A percentile compares a stretch with the other conserved stretches of the same genome.
Evolutionary conservation across 352 stramenopile genomes (phyloP).

Genomic region (Phytopythium aichiense): DNA sequence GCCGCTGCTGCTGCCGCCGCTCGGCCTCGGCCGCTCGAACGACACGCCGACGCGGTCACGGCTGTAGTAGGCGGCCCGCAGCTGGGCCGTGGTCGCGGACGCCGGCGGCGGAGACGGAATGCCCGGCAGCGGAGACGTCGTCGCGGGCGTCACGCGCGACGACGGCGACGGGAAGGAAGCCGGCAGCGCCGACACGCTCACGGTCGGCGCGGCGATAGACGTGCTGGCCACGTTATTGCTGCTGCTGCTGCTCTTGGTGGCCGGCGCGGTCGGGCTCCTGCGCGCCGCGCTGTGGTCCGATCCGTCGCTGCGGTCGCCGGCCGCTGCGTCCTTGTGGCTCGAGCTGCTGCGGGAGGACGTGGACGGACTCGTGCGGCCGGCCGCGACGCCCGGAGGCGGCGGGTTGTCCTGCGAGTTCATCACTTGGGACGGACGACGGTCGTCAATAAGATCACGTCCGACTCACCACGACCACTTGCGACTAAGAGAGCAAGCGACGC

Average conservation of each 20-base stretch:
- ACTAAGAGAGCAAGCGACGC: neutral
- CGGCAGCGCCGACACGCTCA: slow-evolving; percentile 3
- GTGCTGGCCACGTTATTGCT: neutral
- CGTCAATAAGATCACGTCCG: neutral
- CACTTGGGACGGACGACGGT: neutral
- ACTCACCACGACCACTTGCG: neutral
- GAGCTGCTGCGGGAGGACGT: neutral
- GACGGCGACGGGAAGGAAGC: slow-evolving; percentile 1
- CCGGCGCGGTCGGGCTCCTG: neutral
- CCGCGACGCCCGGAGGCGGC: neutral
- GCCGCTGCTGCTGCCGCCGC: neutral
- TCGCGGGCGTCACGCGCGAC: neutral
- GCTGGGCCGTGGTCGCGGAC: neutral
- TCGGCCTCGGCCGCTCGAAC: neutral
- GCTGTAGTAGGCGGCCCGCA: neutral
- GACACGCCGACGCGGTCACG: neutral
- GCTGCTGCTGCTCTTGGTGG: neutral
- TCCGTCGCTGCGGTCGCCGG: neutral
- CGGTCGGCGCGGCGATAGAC: neutral
- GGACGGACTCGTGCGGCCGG: neutral
- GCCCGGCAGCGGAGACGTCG: slow-evolving; percentile 3
- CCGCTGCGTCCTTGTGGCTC: neutral
- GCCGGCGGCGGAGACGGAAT: slow-evolving; percentile 7
- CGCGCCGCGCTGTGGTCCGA: neutral
- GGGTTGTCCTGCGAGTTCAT: slow-evolving; percentile 2